Conservation (phyloP, 805 yeast genomes). For the Tetrapisispora nanseiensis region DNA sequence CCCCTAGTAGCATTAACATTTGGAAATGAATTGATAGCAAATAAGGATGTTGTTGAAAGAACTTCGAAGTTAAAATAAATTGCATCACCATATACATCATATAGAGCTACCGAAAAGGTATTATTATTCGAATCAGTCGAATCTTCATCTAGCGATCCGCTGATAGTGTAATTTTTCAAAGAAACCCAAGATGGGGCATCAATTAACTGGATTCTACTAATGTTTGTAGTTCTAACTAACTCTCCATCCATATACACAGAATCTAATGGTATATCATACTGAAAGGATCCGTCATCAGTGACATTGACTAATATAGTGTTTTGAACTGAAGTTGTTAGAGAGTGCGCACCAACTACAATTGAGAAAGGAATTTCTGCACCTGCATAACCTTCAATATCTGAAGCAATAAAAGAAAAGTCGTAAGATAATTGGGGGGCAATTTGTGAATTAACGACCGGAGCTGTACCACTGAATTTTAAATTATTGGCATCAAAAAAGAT, state of each 20-base stretch:
- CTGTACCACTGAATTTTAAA: conserved; percentile 71
- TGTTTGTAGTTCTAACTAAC: conserved; percentile 38
- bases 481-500: conserved; percentile 51
- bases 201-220: conserved; percentile 41
- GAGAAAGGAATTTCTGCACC: conserved; percentile 63
- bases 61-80: conserved; percentile 50
- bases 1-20: conserved; percentile 63
- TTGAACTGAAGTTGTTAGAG: conserved; percentile 56
- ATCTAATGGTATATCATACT: conserved; percentile 50
- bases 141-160: conserved; percentile 50
- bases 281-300: conserved; percentile 47
- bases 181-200: conserved; percentile 54
- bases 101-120: conserved; percentile 44
- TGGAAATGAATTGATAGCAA: conserved; percentile 43
- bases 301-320: conserved; percentile 54
- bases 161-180: conserved; percentile 36
- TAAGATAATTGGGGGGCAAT: conserved; percentile 81
- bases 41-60: conserved; percentile 43
- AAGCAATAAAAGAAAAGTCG: conserved; percentile 62
- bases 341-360: conserved; percentile 81
- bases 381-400: conserved; percentile 67
- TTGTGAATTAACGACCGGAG: conserved; percentile 75
- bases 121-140: conserved; percentile 9
- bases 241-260: conserved; percentile 57
- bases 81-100: conserved; percentile 51